Percentiles rank a stretch among this genome's conserved stretches.
These are phyloP conservation scores for Dioszegia aurantiaca DNA, from an alignment of 768 basidiomycete genomes.

Conservation along the genomic window DNA sequence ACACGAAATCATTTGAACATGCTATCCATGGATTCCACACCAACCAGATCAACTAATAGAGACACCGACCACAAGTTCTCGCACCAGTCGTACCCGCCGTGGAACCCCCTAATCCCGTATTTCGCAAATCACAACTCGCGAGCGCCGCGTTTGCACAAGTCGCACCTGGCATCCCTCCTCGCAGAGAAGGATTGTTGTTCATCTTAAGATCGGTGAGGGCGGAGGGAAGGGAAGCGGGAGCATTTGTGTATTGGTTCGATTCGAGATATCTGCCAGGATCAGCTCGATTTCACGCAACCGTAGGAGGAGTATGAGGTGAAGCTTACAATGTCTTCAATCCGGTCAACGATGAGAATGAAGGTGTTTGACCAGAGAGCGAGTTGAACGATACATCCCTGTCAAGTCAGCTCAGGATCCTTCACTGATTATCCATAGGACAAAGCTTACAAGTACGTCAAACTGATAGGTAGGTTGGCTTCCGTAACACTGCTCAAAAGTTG, in stretches of 20 bases:
- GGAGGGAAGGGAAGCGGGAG: conserved; percentile 44
- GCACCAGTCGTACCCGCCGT: conserved; percentile 7
- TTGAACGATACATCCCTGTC: conserved; percentile 52
- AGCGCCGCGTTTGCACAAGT: conserved; percentile 33
- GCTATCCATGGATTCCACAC: no score
- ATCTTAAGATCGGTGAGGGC: conserved; percentile 43
- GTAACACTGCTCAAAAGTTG: conserved; percentile 40
- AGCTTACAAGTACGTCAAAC: conserved; percentile 48
- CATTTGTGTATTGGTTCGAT: conserved; percentile 40
- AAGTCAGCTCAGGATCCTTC: conserved; percentile 2
- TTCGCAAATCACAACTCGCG: conserved; percentile 46
- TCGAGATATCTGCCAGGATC: conserved; percentile 33
- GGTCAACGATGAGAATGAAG: conserved; percentile 31
- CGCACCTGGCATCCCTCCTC: conserved; percentile 36
- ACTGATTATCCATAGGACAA: not conserved
- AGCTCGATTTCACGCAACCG: not conserved
- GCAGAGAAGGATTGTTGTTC: conserved; percentile 42
- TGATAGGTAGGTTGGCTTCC: conserved; percentile 30
- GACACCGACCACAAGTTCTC: conserved; percentile 9
- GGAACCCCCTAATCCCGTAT: conserved; percentile 28
- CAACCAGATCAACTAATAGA: no score
- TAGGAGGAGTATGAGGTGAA: not conserved
- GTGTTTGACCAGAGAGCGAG: conserved; percentile 38
- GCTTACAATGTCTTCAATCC: conserved; percentile 45
- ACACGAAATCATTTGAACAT: no score